These are phyloP conservation scores for Eremochloa ophiuroides DNA, from an alignment of 176 grass and related monocot species.

Conservation along the genomic window DNA sequence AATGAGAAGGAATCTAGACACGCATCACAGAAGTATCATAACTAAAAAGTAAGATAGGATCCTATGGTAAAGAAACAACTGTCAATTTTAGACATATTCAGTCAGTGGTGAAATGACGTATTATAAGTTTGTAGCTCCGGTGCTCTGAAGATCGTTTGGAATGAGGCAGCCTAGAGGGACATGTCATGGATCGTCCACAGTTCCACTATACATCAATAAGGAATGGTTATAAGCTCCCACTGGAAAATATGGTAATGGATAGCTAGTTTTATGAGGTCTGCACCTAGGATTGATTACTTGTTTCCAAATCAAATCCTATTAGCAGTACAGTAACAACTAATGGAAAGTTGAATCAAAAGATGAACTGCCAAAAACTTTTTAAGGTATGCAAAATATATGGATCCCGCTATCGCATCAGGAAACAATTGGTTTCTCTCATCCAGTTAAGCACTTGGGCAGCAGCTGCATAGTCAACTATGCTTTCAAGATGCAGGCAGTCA, in stretches of 20 bases:
- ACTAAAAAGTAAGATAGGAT: slow-evolving; percentile 26
- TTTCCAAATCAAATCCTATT: not conserved
- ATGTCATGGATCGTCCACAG: not conserved
- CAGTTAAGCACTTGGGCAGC: not conserved
- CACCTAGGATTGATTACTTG: not conserved
- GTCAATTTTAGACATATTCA: not conserved
- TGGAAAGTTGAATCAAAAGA: not conserved
- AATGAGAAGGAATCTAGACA: not conserved
- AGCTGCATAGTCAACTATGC: not conserved
- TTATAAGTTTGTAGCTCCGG: not conserved
- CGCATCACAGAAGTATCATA: not conserved
- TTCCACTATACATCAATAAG: not conserved
- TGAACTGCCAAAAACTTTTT: not conserved
- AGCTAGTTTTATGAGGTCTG: not conserved
- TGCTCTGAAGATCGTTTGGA: not conserved
- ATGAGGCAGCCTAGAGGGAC: not conserved
- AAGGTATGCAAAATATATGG: not conserved
- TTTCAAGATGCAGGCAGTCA: not conserved
- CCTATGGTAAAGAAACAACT: slow-evolving; percentile 4
- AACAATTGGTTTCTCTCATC: not conserved
- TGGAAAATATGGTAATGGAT: not conserved
- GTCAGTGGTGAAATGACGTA: not conserved
- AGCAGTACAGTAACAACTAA: not conserved
- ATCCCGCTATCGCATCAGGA: not conserved
- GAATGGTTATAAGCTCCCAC: not conserved